Conservation (phyloP, 1,139 yeast species). For the Groenewaldozyma auringiensis region DNA sequence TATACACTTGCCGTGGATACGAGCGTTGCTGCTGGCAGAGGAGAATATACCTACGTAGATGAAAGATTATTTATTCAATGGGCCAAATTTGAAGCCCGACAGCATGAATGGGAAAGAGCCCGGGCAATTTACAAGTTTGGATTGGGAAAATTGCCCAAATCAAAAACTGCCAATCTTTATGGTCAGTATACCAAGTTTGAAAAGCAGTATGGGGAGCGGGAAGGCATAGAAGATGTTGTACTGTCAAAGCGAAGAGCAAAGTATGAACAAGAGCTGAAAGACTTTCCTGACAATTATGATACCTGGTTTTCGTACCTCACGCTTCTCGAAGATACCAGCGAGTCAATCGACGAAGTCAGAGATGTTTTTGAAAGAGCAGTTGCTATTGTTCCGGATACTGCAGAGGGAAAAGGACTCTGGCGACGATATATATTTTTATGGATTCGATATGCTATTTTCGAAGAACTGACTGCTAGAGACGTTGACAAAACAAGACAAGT, state of each 20-base stretch:
- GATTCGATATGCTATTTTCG: constrained; percentile 58
- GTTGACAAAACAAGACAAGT: constrained; percentile 41
- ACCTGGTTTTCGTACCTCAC: constrained; percentile 73
- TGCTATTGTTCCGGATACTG: constrained; percentile 33
- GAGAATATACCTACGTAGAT: constrained; percentile 24
- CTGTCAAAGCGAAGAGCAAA: constrained; percentile 45
- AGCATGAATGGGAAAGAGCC: constrained; percentile 59
- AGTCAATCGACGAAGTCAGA: constrained; percentile 25
- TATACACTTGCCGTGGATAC: constrained; percentile 63
- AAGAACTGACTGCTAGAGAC: constrained; percentile 46
- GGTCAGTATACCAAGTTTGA: constrained; percentile 52
- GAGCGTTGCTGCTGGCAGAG: constrained; percentile 22
- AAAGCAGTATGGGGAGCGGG: constrained; percentile 52
- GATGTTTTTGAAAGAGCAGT: constrained; percentile 44
- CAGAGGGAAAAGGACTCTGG: constrained; percentile 43
- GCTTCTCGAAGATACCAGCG: constrained; percentile 37
- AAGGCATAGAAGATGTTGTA: constrained; percentile 47
- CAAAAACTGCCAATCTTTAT: constrained; percentile 37
- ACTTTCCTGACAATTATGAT: constrained; percentile 56
- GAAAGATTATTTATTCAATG: constrained; percentile 44
- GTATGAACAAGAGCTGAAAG: constrained; percentile 44
- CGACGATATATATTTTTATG: constrained; percentile 60
- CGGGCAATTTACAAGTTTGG: constrained; percentile 53
- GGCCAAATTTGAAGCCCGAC: constrained; percentile 67
- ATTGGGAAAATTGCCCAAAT: constrained; percentile 41